Evolutionary conservation across 2,329 filamentous ascomycete genomes (phyloP), one percentile per base, ranked within the genome.

Genomic region (Aphanoascus verrucosus): DNA sequence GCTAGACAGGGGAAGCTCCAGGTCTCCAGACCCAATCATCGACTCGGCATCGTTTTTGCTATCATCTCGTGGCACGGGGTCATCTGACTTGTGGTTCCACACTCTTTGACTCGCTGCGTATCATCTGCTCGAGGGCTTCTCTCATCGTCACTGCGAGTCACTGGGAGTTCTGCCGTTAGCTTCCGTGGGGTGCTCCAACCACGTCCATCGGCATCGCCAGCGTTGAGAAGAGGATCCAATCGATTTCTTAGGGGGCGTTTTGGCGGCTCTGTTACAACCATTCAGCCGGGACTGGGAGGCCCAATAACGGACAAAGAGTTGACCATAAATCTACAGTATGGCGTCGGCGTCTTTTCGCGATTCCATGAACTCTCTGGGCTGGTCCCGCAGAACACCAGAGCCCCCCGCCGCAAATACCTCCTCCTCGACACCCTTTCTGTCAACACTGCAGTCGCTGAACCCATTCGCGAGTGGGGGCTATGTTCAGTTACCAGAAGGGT

Each of bases 321-420:
- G 23, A 28, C 23, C 23, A 28, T 17, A 23, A 14, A 14, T 17
- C 28, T 20, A 17, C 35, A 34, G 6, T 7, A 95, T 95, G 90
- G 86, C 90, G 57, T 91, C 89, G 60, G 77, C 83, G 61, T 87
- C 88, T 45, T 97, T 98, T 71, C 83, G 90, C 67, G 88, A 96
- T 71, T 94, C 88, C 19, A 89, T 97, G 77, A 94, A 88, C 76
- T 93, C 88, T 56, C 73, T 97, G 64, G 93, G 93, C 57, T 97
- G 93, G 93, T 88, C 88, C 65, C 85, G 91, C 62, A 89, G 37
- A 32, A 6, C 54, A 55, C 70, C 81, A 59, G 86, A 94, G 64
- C 74, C 88, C 59, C 83, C 85, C 63, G 86, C 81, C 70, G 93
- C 71, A 45, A 71, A 65, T 57, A 40, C 35, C 41, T 76, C 75